phyloP scores from a whole-genome alignment of 2,329 filamentous ascomycete genomes.

The Colletotrichum limetticola region DNA sequence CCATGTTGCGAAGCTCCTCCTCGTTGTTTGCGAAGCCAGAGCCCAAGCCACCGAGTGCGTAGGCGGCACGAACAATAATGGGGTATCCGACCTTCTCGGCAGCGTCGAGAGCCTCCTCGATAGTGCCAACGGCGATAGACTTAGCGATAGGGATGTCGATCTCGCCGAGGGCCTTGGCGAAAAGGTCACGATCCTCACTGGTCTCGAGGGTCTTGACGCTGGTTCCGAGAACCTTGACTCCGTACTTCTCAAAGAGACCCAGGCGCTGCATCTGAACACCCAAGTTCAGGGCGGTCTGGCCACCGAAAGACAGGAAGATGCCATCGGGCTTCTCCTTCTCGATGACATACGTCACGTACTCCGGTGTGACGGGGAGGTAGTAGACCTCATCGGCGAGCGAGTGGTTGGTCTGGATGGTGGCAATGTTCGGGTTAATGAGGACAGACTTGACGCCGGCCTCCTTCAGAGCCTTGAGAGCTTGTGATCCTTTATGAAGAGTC shows the following conservation, averaged over 20 bases:
- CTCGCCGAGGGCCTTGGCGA: slow-evolving; percentile 94
- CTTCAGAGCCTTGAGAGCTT: slow-evolving; percentile 96
- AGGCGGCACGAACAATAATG: slow-evolving; percentile 97
- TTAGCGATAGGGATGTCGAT: slow-evolving; percentile 98
- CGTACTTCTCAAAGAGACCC: slow-evolving; percentile 94
- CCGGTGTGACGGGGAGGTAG: slow-evolving; percentile 96
- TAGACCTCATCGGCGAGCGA: slow-evolving; percentile 96
- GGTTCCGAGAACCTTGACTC: slow-evolving; percentile 94
- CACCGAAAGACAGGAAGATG: slow-evolving; percentile 96
- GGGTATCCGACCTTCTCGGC: slow-evolving; percentile 92
- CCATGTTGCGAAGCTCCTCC: slow-evolving; percentile 93
- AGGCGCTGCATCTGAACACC: slow-evolving; percentile 97
- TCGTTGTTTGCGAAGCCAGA: slow-evolving; percentile 95
- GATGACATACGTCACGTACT: slow-evolving; percentile 98
- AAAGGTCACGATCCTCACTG: slow-evolving; percentile 95
- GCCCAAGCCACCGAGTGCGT: slow-evolving; percentile 93
- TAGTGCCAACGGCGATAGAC: slow-evolving; percentile 89
- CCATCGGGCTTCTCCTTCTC: slow-evolving; percentile 96
- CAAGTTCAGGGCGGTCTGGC: slow-evolving; percentile 95
- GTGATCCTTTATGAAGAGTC: slow-evolving; percentile 73
- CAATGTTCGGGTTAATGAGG: slow-evolving; percentile 97
- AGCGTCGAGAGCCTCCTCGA: slow-evolving; percentile 92
- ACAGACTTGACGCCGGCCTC: slow-evolving; percentile 93
- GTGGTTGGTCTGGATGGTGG: slow-evolving; percentile 98
- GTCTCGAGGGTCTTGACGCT: slow-evolving; percentile 94